Evolutionary conservation across 331 rosid species (phyloP).

Genomic region (Prunus yedoensis): DNA sequence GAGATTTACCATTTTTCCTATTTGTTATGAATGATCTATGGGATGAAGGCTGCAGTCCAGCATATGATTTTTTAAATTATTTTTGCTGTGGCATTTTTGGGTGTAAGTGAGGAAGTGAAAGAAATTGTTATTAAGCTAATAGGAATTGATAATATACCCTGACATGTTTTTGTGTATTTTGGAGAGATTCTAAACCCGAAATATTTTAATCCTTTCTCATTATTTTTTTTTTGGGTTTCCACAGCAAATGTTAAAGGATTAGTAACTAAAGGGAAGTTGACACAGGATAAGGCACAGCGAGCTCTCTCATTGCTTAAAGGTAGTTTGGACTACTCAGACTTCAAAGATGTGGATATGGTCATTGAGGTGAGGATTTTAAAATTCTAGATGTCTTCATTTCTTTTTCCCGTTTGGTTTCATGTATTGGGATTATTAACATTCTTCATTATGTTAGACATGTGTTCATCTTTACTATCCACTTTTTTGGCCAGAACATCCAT

Average conservation of each 20-base stretch:
- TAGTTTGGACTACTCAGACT: slow-evolving; percentile 74
- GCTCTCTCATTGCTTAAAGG: slow-evolving; percentile 74
- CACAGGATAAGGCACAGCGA: slow-evolving; percentile 63
- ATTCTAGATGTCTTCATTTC: background rate
- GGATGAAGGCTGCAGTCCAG: background rate
- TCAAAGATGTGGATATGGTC: slow-evolving; percentile 87
- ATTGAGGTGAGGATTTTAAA: slow-evolving; percentile 61
- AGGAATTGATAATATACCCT: background rate
- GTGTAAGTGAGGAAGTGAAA: background rate
- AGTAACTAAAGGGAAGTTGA: slow-evolving; percentile 62
- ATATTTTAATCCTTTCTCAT: background rate
- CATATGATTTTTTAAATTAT: background rate
- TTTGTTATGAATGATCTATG: background rate
- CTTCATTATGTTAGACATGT: background rate
- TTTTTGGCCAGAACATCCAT: background rate
- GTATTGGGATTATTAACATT: background rate
- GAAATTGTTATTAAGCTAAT: background rate
- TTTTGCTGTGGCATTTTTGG: background rate
- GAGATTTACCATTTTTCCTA: background rate
- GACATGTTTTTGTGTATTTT: slow-evolving; percentile 5
- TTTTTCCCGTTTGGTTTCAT: background rate
- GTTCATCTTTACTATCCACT: slow-evolving; percentile 10
- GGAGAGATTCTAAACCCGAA: background rate
- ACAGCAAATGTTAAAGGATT: slow-evolving; percentile 70
- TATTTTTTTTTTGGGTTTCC: slow-evolving; percentile 25